Evolutionary conservation across 2,329 filamentous ascomycete genomes (phyloP).

Genomic region (Thielaviopsis ethacetica): DNA sequence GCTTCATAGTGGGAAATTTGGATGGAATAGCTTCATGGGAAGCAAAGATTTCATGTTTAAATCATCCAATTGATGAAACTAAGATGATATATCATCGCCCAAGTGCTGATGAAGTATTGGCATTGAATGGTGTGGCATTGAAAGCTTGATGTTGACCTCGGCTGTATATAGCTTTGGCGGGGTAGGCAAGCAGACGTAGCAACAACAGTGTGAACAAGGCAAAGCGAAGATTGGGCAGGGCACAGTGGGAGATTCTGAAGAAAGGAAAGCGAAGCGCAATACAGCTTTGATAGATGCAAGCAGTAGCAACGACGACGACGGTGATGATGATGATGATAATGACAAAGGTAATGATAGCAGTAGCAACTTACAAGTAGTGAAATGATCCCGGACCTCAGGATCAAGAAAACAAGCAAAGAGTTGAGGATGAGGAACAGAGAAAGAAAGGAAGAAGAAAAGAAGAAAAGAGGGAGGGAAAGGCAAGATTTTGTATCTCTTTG

Average conservation of each 20-base stretch:
- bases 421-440: slow-evolving; percentile 12
- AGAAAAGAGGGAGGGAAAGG: slow-evolving; percentile 10
- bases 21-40: not conserved
- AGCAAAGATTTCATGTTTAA: not conserved
- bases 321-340: slow-evolving; percentile 6
- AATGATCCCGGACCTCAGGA: slow-evolving; percentile 12
- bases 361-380: slow-evolving; percentile 10
- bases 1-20: not conserved
- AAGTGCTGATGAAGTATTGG: not conserved
- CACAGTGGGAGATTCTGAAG: not conserved
- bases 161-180: not conserved
- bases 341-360: not conserved
- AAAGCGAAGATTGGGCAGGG: not conserved
- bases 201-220: not conserved
- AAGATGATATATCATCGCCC: not conserved
- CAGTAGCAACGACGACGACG: not conserved
- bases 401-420: slow-evolving; percentile 10
- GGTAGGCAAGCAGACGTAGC: not conserved
- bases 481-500: slow-evolving; percentile 10
- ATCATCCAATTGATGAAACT: not conserved
- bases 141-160: not conserved
- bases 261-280: not conserved
- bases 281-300: not conserved
- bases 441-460: slow-evolving; percentile 12
- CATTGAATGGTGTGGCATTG: not conserved